Evolutionary conservation across 2,329 filamentous ascomycete genomes (phyloP).

Genomic region (Aspergillus pseudonomiae): DNA sequence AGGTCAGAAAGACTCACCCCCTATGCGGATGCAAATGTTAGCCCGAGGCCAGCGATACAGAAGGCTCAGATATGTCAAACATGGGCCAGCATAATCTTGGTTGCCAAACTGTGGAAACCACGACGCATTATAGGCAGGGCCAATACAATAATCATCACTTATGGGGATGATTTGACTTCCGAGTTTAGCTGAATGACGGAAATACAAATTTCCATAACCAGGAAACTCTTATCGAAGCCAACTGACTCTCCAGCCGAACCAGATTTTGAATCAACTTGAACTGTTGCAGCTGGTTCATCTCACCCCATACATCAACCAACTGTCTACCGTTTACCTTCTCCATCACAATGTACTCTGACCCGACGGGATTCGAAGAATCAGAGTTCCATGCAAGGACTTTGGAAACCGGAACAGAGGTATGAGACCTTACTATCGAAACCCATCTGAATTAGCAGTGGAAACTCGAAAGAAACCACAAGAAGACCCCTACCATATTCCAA

Average conservation of each 20-base stretch:
- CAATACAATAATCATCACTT: conserved; percentile 19
- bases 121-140: conserved; percentile 14
- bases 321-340: conserved; percentile 31
- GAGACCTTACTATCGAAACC: conserved; percentile 13
- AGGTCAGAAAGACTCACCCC: conserved; percentile 15
- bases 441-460: conserved; percentile 9
- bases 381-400: too few species aligned
- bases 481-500: conserved; percentile 26
- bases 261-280: conserved; percentile 33
- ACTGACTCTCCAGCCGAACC: conserved; percentile 9
- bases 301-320: too few species aligned
- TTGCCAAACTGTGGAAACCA: conserved; percentile 14
- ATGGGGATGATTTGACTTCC: conserved; percentile 3
- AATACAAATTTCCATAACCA: conserved; percentile 37
- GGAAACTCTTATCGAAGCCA: conserved; percentile 30
- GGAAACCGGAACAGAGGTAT: too few species aligned
- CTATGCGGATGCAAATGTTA: conserved; percentile 1
- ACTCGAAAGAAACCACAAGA: background rate
- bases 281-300: background rate
- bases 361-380: conserved; percentile 16
- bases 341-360: conserved; percentile 41
- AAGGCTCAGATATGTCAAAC: background rate
- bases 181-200: conserved; percentile 6
- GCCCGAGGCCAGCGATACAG: background rate
- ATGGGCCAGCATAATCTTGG: conserved; percentile 18